Base-by-base conservation (phyloP, 495 filamentous ascomycete species). In the Massariosphaeria phaeospora region DNA sequence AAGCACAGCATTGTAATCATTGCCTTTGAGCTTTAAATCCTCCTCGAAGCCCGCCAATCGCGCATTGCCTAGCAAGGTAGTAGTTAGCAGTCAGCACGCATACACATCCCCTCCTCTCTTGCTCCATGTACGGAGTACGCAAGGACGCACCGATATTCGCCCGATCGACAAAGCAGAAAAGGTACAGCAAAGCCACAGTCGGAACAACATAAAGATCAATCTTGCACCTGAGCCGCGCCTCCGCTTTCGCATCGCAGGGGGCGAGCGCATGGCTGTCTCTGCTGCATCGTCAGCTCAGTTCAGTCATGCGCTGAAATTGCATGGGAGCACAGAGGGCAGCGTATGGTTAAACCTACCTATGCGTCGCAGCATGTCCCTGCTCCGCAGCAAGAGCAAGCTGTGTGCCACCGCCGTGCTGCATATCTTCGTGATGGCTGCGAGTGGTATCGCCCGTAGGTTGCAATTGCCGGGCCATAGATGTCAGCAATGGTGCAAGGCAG, bases 331-430 rank as follows among this genome's bases (percentile, higher is more conserved):
- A n/a, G n/a, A n/a, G n/a, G n/a, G n/a, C n/a, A n/a, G 18, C 20
- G 10, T 20, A 5, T 35, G n/a, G 25, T 11, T 41, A 24, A 26
- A 52, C 75, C 68, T 63, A 82, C 76, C 75, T 72, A 55, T 88
- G 83, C 0, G 82, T 84, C 3, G 80, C 82, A 1, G 69, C 72
- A 47, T 79, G 73, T 18, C 82, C 82, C 15, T 73, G 69, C 59
- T 78, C 81, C n/a, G n/a, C n/a, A n/a, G n/a, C n/a, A n/a, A n/a
- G n/a, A n/a, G 80, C 81, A 18, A 72, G 75, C 47, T 72, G 68
- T 55, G 76, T 74, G 21, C 71, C 65, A 27, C 55, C 44, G 36
- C 56, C 53, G n/a, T 40, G 24, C 31, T 66, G 59, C 66, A 62
- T 11, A 24, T 53, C 59, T 31, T 55, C 51, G 21, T 53, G 36